Conservation (phyloP, 306 rosid genomes). For the Ormosia semicastrata region DNA sequence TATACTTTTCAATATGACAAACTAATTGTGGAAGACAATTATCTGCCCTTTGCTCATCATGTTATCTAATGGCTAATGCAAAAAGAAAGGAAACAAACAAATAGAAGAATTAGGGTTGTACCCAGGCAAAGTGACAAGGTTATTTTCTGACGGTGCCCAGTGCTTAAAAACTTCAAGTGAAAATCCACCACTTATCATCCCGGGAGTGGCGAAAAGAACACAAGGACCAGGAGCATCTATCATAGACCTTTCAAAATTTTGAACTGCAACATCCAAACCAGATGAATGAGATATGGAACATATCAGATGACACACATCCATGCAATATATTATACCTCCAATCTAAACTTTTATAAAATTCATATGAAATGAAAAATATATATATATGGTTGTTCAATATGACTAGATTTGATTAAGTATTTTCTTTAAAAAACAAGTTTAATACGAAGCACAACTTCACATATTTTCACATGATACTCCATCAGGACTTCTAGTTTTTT, state of each 20-base stretch:
- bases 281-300: conserved; percentile 17
- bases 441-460: background rate
- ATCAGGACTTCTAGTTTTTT: background rate
- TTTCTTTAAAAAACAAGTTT: background rate
- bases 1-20: background rate
- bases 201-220: conserved; percentile 98
- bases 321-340: conserved; percentile 9
- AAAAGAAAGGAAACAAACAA: background rate
- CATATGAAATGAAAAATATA: background rate
- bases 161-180: conserved; percentile 91
- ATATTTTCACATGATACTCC: background rate
- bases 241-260: conserved; percentile 79
- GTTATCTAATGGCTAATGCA: background rate
- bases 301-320: conserved; percentile 2
- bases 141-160: conserved; percentile 87
- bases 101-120: conserved; percentile 25
- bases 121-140: conserved; percentile 88
- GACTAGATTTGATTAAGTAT: background rate
- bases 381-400: background rate
- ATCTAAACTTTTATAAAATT: background rate
- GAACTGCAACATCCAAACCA: conserved; percentile 62
- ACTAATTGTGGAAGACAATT: background rate
- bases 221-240: conserved; percentile 88
- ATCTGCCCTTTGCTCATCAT: conserved; percentile 4
- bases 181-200: conserved; percentile 90